phyloP scores from a whole-genome alignment of 2,329 filamentous ascomycete genomes.

The Thelonectria olida region DNA sequence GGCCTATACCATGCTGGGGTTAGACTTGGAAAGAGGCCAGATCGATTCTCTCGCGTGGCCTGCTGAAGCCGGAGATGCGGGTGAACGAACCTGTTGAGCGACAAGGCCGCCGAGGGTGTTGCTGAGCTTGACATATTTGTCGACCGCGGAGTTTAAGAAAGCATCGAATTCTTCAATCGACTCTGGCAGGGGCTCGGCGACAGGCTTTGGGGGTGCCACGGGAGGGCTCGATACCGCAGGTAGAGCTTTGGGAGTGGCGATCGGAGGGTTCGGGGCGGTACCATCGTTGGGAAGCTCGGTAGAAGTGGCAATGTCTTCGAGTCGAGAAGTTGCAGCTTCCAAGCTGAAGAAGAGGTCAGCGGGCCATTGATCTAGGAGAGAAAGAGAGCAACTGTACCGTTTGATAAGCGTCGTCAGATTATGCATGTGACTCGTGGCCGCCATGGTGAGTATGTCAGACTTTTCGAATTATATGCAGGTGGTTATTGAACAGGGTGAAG shows the following conservation, averaged over 20 bases:
- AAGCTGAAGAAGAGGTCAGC: conserved; percentile 74
- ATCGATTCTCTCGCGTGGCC: neutral
- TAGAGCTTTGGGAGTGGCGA: conserved; percentile 43
- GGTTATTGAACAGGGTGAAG: neutral
- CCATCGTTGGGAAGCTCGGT: conserved; percentile 67
- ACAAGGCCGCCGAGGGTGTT: conserved; percentile 80
- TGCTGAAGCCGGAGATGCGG: neutral
- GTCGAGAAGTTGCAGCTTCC: conserved; percentile 93
- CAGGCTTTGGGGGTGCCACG: conserved; percentile 47
- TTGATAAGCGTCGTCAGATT: conserved; percentile 98
- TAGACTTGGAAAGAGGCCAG: neutral
- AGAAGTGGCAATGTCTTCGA: conserved; percentile 94
- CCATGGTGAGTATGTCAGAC: conserved; percentile 60
- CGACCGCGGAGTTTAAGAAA: conserved; percentile 78
- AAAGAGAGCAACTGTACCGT: conserved; percentile 66
- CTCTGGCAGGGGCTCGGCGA: conserved; percentile 71
- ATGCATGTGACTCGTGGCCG: conserved; percentile 86
- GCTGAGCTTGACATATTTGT: conserved; percentile 81
- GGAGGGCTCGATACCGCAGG: conserved; percentile 47
- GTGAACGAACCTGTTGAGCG: conserved; percentile 75
- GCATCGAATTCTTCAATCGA: conserved; percentile 89
- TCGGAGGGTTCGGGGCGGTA: conserved; percentile 53
- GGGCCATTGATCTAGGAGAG: conserved; percentile 9
- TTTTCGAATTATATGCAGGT: neutral
- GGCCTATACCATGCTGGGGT: conserved; percentile 48